phyloP scores from a whole-genome alignment of 441 rosid species.

The Erodium texanum region DNA sequence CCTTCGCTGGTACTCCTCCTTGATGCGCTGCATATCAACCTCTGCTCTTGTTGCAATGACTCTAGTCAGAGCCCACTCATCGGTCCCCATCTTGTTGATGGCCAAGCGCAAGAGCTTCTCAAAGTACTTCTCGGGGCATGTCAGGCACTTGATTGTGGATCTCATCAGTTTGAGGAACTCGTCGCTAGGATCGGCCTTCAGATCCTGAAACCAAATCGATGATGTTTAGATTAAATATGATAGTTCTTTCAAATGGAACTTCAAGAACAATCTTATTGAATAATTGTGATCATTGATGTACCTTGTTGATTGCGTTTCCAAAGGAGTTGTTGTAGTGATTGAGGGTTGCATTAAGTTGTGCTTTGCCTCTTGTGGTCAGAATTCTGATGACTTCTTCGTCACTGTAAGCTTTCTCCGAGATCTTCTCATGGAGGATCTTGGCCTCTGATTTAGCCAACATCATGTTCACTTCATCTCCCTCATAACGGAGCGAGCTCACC shows the following conservation, averaged over 20 bases:
- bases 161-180: slow-evolving; percentile 56
- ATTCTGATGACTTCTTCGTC: slow-evolving; percentile 68
- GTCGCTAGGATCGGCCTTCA: slow-evolving; percentile 57
- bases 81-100: slow-evolving; percentile 60
- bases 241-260: neutral
- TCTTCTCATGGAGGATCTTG: slow-evolving; percentile 63
- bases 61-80: slow-evolving; percentile 75
- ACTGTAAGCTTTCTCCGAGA: slow-evolving; percentile 48
- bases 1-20: slow-evolving; percentile 61
- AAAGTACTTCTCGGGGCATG: slow-evolving; percentile 56
- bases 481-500: slow-evolving; percentile 63
- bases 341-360: slow-evolving; percentile 75
- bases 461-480: slow-evolving; percentile 86
- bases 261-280: neutral
- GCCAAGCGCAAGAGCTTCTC: slow-evolving; percentile 60
- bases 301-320: slow-evolving; percentile 69
- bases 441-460: slow-evolving; percentile 73
- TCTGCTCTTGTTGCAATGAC: slow-evolving; percentile 74
- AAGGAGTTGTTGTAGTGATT: slow-evolving; percentile 72
- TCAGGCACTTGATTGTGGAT: slow-evolving; percentile 63
- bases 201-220: slow-evolving; percentile 31
- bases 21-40: slow-evolving; percentile 60
- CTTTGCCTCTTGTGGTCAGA: slow-evolving; percentile 72
- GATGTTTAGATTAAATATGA: neutral
- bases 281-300: slow-evolving; percentile 5